Evolutionary conservation across 2,329 filamentous ascomycete species (phyloP), one percentile per base, ranked within the genome.

Genomic region (Penicillium rolfsii): DNA sequence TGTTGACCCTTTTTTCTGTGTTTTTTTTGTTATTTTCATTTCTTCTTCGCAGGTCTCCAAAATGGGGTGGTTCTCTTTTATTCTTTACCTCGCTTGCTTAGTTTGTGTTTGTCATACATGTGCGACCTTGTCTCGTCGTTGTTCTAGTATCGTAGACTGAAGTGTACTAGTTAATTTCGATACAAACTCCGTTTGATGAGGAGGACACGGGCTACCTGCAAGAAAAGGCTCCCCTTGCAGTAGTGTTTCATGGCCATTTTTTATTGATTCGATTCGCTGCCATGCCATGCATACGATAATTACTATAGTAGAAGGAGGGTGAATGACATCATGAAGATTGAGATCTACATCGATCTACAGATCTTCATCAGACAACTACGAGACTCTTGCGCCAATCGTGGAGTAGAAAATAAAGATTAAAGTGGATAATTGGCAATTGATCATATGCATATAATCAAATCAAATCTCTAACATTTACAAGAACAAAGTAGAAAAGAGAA

Each of bases 401-500:
- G 38, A 36, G 22, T 36, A 38, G 28, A 19, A n/a, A 36, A 22
- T 5, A 12, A 33, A 19, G n/a, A 22, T 24, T n/a, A 38, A 28
- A 28, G 12, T 24, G 19, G 19, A 43, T 38, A 53, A 16, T 35
- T 35, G 5, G 8, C 9, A 28, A 26, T 28, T 26, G 30, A 40
- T 22, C 22, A 30, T 38, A 53, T 38, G 28, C 48, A 49, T 49
- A 35, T 49, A 50, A 35, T 22, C 28, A 48, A 58, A 22, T 22
- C 19, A 22, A 55, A 58, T 58, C 35, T 61, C 48, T 61, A 45
- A 33, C 59, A 59, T 52, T 36, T 52, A 58, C 46, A 62, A 55
- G 26, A 53, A 58, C 9, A 19, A 11, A n/a, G 19, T 43, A 43
- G 40, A 30, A 30, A 5, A 48, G 26, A 53, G 8, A 33, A 11